Evolutionary conservation across 495 filamentous ascomycete species (phyloP), one percentile per base, ranked within the genome.

Genomic region (Aspergillus coremiiformis): DNA sequence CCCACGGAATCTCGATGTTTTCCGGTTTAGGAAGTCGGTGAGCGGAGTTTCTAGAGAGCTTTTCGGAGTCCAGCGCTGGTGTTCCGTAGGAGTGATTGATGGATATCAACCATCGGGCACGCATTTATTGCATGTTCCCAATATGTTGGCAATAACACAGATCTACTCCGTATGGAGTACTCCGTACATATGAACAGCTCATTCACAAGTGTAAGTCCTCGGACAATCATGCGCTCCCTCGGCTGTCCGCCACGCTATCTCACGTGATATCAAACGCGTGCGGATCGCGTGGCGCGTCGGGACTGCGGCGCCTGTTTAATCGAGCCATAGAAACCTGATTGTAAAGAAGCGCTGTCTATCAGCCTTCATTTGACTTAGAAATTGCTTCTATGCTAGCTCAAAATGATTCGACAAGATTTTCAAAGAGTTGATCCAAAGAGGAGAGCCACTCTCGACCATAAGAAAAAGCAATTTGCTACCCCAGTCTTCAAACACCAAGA

Each of bases 391-490:
- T 19, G 27, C 27, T 7, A 52, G 27, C 44, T 21, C 66, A 80
- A 43, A 41, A 92, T 92, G 87, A 83, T 88, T 55, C 78, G 84
- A 55, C 83, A 84, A 63, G 84, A 86, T 33, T 77, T 73, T 53
- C 79, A 79, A 52, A 79, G 89, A n/a, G 81, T 93, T 47, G 90
- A 94, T 55, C 67, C 84, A 6, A 96, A 96, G 66, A 72, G 89
- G 63, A 82, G 89, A 53, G 78, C 81, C 49, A 76, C 75, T 39
- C 68, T 92, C 58, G 82, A 94, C 63, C 75, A 83, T 58, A 89
- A 89, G 56, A 93, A 91, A 69, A 84, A 79, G 67, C 90, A 96
- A 64, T 97, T 96, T 58, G 86, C 85, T 44, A 69, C 78, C 9
- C 78, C 86, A 4, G 67, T 76, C 9, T 92, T 80, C 74, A 80